A percentile compares a stretch with the other conserved stretches of the same genome.
These are phyloP conservation scores for Fusarium equiseti DNA, from an alignment of 2,329 filamentous ascomycete species.

Conservation along the genomic window DNA sequence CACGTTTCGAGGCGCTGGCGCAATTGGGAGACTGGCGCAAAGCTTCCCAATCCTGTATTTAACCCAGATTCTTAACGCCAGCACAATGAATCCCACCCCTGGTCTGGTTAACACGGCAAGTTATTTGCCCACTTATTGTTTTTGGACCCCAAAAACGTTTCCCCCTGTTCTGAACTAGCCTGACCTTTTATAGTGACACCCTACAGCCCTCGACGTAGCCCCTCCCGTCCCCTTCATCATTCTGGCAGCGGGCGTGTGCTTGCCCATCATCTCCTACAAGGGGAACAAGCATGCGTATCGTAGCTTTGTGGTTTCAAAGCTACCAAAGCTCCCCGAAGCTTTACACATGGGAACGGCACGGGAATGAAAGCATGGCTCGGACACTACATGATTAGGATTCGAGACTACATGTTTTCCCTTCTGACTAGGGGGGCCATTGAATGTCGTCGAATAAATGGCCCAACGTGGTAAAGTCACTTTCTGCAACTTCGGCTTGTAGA, in stretches of 20 bases:
- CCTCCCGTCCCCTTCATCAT: slow-evolving; percentile 37
- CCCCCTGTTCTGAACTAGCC: slow-evolving; percentile 2
- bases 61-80: slow-evolving; percentile 20
- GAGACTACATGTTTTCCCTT: background rate
- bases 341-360: slow-evolving; percentile 24
- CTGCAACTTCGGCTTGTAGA: slow-evolving; percentile 5
- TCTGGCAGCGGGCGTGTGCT: slow-evolving; percentile 32
- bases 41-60: slow-evolving; percentile 16
- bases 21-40: slow-evolving; percentile 5
- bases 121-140: slow-evolving; percentile 15
- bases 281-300: slow-evolving; percentile 17
- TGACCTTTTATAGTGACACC: background rate
- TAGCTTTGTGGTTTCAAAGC: slow-evolving; percentile 15
- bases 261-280: slow-evolving; percentile 24
- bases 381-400: background rate
- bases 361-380: slow-evolving; percentile 27
- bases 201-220: slow-evolving; percentile 25
- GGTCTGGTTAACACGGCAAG: background rate
- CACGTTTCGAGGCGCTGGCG: slow-evolving; percentile 18
- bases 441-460: background rate
- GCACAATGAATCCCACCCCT: background rate
- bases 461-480: background rate
- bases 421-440: background rate
- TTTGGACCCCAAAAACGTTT: slow-evolving; percentile 21
- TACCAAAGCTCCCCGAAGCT: slow-evolving; percentile 16